Evolutionary conservation across 2,329 filamentous ascomycete species (phyloP), one percentile per base, ranked within the genome.

Genomic region (Tympanopsis confertula): DNA sequence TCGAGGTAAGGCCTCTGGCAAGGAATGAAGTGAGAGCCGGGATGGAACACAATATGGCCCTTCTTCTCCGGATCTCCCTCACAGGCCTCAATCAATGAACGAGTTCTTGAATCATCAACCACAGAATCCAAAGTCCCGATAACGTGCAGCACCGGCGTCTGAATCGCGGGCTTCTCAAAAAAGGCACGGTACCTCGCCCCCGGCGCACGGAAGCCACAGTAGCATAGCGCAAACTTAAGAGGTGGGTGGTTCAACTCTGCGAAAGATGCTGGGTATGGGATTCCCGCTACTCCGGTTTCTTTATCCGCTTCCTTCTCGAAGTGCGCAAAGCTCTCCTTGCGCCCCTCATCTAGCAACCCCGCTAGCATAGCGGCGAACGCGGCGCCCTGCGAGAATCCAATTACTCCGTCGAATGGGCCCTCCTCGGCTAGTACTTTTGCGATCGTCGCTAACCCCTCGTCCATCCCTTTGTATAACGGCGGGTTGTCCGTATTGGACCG

Each of bases 1-100:
- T 69, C 68, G 26, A 81, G 64, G 56, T 70, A 78, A 41, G 71
- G 69, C 53, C 74, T 72, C 52, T 77, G 70, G 46, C 69, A 72
- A 2, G 78, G 77, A 51, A 82, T 53, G 48, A 81, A 81, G 52
- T 82, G 78, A 0, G 78, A 77, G 22, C 78, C 78, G 36, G 78
- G 78, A 59, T 82, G 78, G 57, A 71, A 75, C 38, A 82, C 66
- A n/a, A 81, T 66, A 44, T 60, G 65, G 4, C 59, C 65, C 38
- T 68, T 64, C 33, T 54, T 58, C 46, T 65, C 57, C 39, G 62
- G 56, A 42, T 63, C 57, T 3, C 61, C 64, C 10, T 53, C 66
- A 54, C 74, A 79, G 22, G 67, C 68, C 33, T 73, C 64, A 5
- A 76, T 65, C 36, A 82, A 51, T 39, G 62, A 55, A 48, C 74